A percentile compares a stretch with the other conserved stretches of the same genome.
Evolutionary conservation across 1,284 basidiomycete species (phyloP).

Genomic region (Boletus semigastroideus): DNA sequence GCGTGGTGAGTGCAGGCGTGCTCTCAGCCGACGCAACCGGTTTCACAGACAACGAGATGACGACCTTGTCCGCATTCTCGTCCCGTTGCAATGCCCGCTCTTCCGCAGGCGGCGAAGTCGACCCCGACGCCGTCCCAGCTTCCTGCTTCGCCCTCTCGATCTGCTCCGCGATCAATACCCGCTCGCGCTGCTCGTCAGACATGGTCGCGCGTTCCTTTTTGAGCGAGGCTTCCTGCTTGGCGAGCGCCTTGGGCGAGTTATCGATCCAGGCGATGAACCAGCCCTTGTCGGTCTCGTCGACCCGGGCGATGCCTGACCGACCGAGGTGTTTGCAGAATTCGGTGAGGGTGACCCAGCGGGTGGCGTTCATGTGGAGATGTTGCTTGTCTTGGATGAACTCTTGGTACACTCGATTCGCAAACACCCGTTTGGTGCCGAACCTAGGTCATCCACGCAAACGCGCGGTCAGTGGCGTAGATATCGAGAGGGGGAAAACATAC

Average conservation of each 20-base stretch:
- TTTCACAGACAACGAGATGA: conserved; percentile 66
- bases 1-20: conserved; percentile 20
- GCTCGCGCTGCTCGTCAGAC: conserved; percentile 94
- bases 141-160: conserved; percentile 81
- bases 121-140: conserved; percentile 35
- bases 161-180: conserved; percentile 89
- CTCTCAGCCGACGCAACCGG: conserved; percentile 36
- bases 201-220: conserved; percentile 92
- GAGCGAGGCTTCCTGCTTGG: conserved; percentile 83
- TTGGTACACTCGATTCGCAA: conserved; percentile 96
- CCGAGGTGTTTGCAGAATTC: conserved; percentile 95
- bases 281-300: conserved; percentile 98
- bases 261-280: conserved; percentile 98
- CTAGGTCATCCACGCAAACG: conserved; percentile 41
- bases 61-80: conserved; percentile 70
- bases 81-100: conserved; percentile 72
- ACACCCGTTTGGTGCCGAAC: conserved; percentile 91
- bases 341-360: conserved; percentile 94
- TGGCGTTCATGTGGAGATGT: conserved; percentile 98
- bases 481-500: conserved; percentile 35
- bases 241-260: conserved; percentile 89
- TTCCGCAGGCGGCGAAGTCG: conserved; percentile 41
- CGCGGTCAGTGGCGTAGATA: background rate
- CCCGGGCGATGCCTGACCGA: conserved; percentile 82
- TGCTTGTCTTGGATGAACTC: conserved; percentile 96